phyloP scores from a whole-genome alignment of 139 green algal species.

The Pleodorina starrii region DNA sequence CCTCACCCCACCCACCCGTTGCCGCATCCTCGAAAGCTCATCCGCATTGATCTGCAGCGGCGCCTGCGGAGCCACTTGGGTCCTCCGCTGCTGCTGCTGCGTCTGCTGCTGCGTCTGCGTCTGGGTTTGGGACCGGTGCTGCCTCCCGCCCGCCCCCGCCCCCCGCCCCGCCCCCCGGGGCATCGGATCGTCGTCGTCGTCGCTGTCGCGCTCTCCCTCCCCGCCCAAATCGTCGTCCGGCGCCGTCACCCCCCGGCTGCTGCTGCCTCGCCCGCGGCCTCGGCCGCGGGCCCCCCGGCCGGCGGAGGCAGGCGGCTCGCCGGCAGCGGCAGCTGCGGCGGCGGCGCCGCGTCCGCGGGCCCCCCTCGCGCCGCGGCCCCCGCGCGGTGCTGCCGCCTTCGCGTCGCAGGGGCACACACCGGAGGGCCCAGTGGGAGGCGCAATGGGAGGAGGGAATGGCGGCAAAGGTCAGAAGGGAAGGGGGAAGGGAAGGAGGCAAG shows the following conservation, averaged over 20 bases:
- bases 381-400: background rate
- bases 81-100: background rate
- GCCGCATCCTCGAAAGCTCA: slow-evolving; percentile 13
- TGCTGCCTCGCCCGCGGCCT: background rate
- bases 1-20: too few relatives aligned
- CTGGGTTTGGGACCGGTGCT: too few relatives aligned
- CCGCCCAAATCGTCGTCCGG: too few relatives aligned
- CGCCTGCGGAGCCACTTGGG: background rate
- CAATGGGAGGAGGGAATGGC: too few relatives aligned
- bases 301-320: background rate
- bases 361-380: background rate
- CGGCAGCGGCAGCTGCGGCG: background rate
- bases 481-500: too few relatives aligned
- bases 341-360: background rate
- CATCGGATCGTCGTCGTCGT: background rate
- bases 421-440: too few relatives aligned
- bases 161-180: background rate
- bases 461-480: too few relatives aligned
- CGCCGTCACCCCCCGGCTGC: background rate
- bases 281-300: background rate
- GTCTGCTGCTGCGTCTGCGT: background rate
- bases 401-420: too few relatives aligned
- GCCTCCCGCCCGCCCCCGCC: background rate
- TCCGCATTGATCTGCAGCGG: background rate
- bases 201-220: background rate